These are phyloP conservation scores for Carex scoparia DNA, from an alignment of 176 grass and related monocot species.

Conservation along the genomic window DNA sequence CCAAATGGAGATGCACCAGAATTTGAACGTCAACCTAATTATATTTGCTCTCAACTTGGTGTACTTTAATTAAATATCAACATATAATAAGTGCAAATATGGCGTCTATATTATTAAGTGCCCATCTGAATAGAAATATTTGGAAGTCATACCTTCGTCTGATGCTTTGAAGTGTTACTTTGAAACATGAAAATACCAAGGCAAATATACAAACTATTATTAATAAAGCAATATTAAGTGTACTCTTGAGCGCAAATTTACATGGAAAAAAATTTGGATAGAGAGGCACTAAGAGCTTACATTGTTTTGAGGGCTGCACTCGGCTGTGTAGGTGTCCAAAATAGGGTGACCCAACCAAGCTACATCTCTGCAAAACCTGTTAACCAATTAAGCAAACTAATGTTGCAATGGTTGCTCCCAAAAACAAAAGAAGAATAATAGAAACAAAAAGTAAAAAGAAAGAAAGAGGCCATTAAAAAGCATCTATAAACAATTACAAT, in stretches of 20 bases:
- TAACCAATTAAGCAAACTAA: conserved; percentile 2
- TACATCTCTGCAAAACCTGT: background rate
- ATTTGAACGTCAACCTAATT: background rate
- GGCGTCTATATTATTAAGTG: background rate
- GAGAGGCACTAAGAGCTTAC: background rate
- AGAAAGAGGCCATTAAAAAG: background rate
- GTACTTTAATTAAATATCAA: background rate
- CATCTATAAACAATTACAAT: background rate
- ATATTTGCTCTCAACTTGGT: background rate
- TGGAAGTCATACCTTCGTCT: background rate
- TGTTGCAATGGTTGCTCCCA: background rate
- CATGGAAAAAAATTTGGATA: background rate
- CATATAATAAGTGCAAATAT: conserved; percentile 7
- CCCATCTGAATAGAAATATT: background rate
- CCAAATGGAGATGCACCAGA: background rate
- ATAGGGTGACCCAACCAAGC: background rate
- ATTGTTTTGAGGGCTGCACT: background rate
- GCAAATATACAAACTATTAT: background rate
- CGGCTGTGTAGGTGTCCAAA: background rate
- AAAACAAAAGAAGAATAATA: background rate
- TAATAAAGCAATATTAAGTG: background rate
- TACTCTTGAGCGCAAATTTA: background rate
- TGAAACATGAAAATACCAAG: background rate
- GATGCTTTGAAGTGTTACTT: background rate
- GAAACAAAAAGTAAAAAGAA: background rate